Evolutionary conservation across 2,329 filamentous ascomycete species (phyloP).

Genomic region (Fusarium sp.): DNA sequence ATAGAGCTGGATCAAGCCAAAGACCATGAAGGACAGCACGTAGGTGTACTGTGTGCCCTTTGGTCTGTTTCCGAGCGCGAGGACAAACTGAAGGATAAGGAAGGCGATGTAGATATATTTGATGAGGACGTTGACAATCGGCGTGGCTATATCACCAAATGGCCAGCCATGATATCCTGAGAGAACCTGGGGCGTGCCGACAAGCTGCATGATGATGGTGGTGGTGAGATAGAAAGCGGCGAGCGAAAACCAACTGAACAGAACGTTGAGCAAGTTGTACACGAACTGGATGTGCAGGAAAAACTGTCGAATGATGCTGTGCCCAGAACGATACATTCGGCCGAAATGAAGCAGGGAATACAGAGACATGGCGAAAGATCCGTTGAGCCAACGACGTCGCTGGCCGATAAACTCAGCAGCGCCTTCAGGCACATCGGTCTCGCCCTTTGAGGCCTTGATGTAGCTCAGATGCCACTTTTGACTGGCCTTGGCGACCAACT

Average conservation of each 20-base stretch:
- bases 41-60: slow-evolving; percentile 43
- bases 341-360: slow-evolving; percentile 44
- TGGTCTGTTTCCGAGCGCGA: slow-evolving; percentile 41
- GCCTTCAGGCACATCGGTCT: slow-evolving; percentile 42
- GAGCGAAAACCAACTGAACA: slow-evolving; percentile 41
- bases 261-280: slow-evolving; percentile 41
- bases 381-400: slow-evolving; percentile 42
- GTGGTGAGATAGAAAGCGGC: slow-evolving; percentile 41
- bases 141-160: slow-evolving; percentile 38
- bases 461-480: slow-evolving; percentile 45
- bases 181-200: slow-evolving; percentile 35
- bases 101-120: slow-evolving; percentile 43
- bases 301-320: slow-evolving; percentile 39
- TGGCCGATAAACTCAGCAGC: slow-evolving; percentile 41
- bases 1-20: slow-evolving; percentile 39
- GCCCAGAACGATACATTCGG: slow-evolving; percentile 39
- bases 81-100: slow-evolving; percentile 40
- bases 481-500: slow-evolving; percentile 41
- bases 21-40: slow-evolving; percentile 41
- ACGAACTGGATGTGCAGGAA: slow-evolving; percentile 43
- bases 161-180: slow-evolving; percentile 40
- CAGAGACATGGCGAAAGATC: slow-evolving; percentile 42
- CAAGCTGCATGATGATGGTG: slow-evolving; percentile 42
- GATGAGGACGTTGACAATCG: slow-evolving; percentile 40
- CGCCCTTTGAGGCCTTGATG: slow-evolving; percentile 43